phyloP scores from a whole-genome alignment of 176 grass and related monocot species.

The Zoysia pacifica region DNA sequence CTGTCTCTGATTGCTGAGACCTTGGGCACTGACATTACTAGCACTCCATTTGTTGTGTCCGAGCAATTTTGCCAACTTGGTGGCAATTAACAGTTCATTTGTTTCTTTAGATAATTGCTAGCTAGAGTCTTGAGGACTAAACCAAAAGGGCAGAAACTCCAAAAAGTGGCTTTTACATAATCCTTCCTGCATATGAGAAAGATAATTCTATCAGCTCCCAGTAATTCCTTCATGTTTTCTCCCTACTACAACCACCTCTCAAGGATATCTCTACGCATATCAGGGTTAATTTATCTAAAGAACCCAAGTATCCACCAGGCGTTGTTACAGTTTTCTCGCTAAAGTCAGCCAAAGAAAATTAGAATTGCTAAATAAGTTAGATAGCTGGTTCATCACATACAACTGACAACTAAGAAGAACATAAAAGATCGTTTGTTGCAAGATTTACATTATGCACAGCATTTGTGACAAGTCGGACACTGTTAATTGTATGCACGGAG shows the following conservation, averaged over 20 bases:
- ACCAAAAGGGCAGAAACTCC: slow-evolving; percentile 65
- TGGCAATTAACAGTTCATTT: slow-evolving; percentile 60
- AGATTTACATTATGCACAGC: slow-evolving; percentile 15
- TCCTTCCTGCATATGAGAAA: slow-evolving; percentile 73
- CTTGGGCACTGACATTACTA: slow-evolving; percentile 48
- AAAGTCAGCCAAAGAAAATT: slow-evolving; percentile 3
- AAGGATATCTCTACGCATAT: slow-evolving; percentile 28
- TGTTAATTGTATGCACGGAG: not conserved
- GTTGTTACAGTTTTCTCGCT: not conserved
- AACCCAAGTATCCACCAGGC: slow-evolving; percentile 19
- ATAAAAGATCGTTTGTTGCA: slow-evolving; percentile 17
- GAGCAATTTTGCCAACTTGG: slow-evolving; percentile 50
- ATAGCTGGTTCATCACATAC: not conserved
- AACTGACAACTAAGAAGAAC: not conserved
- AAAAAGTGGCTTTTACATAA: slow-evolving; percentile 58
- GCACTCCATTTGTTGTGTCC: slow-evolving; percentile 40
- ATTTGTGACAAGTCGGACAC: not conserved
- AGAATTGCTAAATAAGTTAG: slow-evolving; percentile 15
- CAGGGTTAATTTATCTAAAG: slow-evolving; percentile 16
- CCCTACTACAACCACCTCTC: slow-evolving; percentile 29
- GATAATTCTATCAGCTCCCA: slow-evolving; percentile 71
- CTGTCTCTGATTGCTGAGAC: slow-evolving; percentile 48
- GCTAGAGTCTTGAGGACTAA: slow-evolving; percentile 59
- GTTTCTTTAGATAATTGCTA: slow-evolving; percentile 72
- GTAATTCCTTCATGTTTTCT: slow-evolving; percentile 46